phyloP scores from a whole-genome alignment of 306 rosid genomes.

The Quercus suber region DNA sequence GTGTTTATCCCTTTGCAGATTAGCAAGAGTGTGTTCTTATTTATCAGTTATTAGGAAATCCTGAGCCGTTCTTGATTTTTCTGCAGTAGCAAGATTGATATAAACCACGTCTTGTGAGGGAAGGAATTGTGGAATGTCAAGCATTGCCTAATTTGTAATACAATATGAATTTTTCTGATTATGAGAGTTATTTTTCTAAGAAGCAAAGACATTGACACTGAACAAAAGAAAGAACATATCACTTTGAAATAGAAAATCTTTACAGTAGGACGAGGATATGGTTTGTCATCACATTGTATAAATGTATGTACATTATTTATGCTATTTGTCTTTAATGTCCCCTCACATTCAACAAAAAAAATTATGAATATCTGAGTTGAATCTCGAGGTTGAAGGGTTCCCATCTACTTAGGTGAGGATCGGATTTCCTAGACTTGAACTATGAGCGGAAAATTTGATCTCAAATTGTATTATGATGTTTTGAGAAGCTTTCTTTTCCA shows the following conservation, averaged over 20 bases:
- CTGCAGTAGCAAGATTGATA: not conserved
- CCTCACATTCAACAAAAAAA: not conserved
- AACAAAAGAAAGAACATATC: not conserved
- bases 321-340: not conserved
- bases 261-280: not conserved
- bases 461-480: too few species aligned
- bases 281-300: not conserved
- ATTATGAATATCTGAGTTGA: not conserved
- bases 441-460: too few species aligned
- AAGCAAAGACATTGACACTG: not conserved
- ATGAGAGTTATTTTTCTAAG: not conserved
- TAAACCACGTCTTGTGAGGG: not conserved
- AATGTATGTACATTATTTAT: not conserved
- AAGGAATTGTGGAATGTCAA: not conserved
- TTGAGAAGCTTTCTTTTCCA: too few species aligned
- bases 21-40: not conserved
- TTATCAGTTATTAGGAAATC: not conserved
- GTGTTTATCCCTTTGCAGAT: not conserved
- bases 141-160: not conserved
- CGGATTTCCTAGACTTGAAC: too few species aligned
- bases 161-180: not conserved
- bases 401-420: too few species aligned
- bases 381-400: not conserved
- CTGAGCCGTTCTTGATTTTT: not conserved
- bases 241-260: not conserved